A percentile compares a stretch with the other conserved stretches of the same genome.
Conservation (phyloP, 257 asterid species). For the Rhazya stricta region DNA sequence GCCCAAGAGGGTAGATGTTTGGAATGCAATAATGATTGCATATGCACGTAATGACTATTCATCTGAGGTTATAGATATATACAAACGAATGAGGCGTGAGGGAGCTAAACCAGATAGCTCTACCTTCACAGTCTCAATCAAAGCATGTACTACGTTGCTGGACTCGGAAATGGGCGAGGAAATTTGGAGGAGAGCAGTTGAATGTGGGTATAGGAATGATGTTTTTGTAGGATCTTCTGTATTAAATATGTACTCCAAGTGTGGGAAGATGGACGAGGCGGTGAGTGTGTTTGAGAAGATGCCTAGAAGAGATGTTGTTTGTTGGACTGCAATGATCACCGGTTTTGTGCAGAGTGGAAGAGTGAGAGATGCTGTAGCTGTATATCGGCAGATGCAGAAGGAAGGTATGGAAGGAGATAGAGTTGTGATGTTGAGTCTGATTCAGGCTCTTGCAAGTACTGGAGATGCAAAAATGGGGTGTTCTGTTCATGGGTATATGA, state of each 20-base stretch:
- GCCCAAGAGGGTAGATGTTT: slow-evolving; percentile 45
- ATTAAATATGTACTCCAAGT: slow-evolving; percentile 49
- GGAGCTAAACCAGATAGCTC: slow-evolving; percentile 71
- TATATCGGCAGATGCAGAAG: slow-evolving; percentile 45
- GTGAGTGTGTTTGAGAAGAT: slow-evolving; percentile 45
- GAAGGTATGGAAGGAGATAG: slow-evolving; percentile 62
- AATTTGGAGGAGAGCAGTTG: slow-evolving; percentile 44
- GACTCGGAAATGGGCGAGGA: slow-evolving; percentile 50
- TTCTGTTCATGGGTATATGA: slow-evolving; percentile 64
- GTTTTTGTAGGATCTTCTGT: slow-evolving; percentile 68
- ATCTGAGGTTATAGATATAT: slow-evolving; percentile 33
- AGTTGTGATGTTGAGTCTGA: slow-evolving; percentile 54
- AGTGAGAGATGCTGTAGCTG: slow-evolving; percentile 37
- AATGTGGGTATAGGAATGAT: slow-evolving; percentile 55
- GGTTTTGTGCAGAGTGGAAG: slow-evolving; percentile 57
- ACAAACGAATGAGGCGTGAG: slow-evolving; percentile 35
- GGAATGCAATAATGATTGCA: slow-evolving; percentile 64
- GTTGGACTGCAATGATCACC: slow-evolving; percentile 67
- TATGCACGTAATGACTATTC: slow-evolving; percentile 40
- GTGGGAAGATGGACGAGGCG: slow-evolving; percentile 62
- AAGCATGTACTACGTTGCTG: slow-evolving; percentile 57
- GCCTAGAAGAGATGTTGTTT: slow-evolving; percentile 54
- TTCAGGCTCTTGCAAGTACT: slow-evolving; percentile 51
- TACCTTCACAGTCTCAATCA: slow-evolving; percentile 65
- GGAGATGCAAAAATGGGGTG: slow-evolving; percentile 46